phyloP scores from a whole-genome alignment of 306 rosid species.

The Dalbergia cultrata region DNA sequence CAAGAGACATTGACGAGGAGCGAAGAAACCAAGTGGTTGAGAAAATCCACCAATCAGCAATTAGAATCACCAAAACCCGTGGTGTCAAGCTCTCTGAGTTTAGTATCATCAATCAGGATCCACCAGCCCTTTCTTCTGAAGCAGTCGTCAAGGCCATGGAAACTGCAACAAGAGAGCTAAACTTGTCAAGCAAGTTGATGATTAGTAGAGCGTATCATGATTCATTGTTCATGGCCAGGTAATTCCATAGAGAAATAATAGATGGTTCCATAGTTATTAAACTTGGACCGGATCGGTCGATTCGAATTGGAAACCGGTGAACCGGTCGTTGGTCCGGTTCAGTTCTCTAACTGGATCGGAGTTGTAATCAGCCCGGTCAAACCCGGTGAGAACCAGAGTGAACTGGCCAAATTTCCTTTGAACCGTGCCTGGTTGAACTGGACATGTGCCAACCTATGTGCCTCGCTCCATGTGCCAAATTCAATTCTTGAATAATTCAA shows the following conservation, averaged over 20 bases:
- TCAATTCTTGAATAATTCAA: too few species aligned
- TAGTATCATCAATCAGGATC: conserved; percentile 87
- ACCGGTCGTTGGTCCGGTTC: too few species aligned
- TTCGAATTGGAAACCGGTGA: too few species aligned
- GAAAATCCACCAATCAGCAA: conserved; percentile 79
- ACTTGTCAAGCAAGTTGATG: conserved; percentile 86
- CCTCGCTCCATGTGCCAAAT: too few species aligned
- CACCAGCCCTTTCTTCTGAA: conserved; percentile 83
- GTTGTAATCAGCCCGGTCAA: too few species aligned
- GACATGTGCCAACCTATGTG: too few species aligned
- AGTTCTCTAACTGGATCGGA: too few species aligned
- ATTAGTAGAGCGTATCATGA: conserved; percentile 97
- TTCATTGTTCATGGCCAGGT: conserved; percentile 96
- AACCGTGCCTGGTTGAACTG: too few species aligned
- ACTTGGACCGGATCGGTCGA: too few species aligned
- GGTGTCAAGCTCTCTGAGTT: conserved; percentile 81
- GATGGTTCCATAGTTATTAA: too few species aligned
- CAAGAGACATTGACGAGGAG: conserved; percentile 89
- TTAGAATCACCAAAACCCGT: conserved; percentile 65
- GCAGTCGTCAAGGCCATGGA: conserved; percentile 77
- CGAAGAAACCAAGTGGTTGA: conserved; percentile 84
- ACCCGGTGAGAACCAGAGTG: too few species aligned
- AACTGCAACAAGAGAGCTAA: conserved; percentile 75
- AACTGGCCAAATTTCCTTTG: too few species aligned
- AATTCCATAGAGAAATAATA: conserved; percentile 39